phyloP scores from a whole-genome alignment of 2,329 filamentous ascomycete species.

The Fusarium newnesense region DNA sequence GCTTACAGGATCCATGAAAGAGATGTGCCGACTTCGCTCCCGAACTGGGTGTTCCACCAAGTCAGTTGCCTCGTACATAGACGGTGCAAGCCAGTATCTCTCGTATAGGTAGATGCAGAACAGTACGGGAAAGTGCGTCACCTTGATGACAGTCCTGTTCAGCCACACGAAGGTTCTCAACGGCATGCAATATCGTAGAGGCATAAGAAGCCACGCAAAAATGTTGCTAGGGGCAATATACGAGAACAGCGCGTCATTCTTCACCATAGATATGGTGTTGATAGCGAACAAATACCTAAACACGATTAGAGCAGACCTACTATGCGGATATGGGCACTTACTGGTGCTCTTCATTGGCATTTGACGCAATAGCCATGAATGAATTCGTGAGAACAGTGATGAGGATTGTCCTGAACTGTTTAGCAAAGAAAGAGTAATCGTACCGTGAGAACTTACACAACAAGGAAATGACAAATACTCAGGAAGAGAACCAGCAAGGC shows the following conservation, averaged over 20 bases:
- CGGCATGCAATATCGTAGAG: slow-evolving; percentile 81
- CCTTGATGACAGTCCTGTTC: slow-evolving; percentile 91
- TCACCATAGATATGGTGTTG: slow-evolving; percentile 97
- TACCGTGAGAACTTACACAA: slow-evolving; percentile 66
- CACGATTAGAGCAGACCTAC: slow-evolving; percentile 8
- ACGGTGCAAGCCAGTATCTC: slow-evolving; percentile 77
- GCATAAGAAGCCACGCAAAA: slow-evolving; percentile 88
- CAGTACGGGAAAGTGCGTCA: slow-evolving; percentile 87
- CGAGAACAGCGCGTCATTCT: slow-evolving; percentile 95
- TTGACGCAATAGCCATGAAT: slow-evolving; percentile 94
- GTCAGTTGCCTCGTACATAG: slow-evolving; percentile 85
- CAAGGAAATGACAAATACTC: slow-evolving; percentile 94
- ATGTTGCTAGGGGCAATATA: slow-evolving; percentile 94
- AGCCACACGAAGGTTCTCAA: slow-evolving; percentile 84
- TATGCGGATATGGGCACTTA: slow-evolving; percentile 47
- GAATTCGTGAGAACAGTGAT: slow-evolving; percentile 97
- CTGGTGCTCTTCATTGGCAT: slow-evolving; percentile 91
- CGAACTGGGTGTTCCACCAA: slow-evolving; percentile 77
- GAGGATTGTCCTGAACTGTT: slow-evolving; percentile 74
- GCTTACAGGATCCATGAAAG: slow-evolving; percentile 66
- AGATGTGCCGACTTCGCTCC: slow-evolving; percentile 60
- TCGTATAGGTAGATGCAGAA: slow-evolving; percentile 91
- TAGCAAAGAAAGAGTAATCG: neutral
- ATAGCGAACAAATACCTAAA: slow-evolving; percentile 85
- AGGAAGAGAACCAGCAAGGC: slow-evolving; percentile 82